Evolutionary conservation across 2,329 filamentous ascomycete species (phyloP).

Genomic region (Fusarium denticulatum): DNA sequence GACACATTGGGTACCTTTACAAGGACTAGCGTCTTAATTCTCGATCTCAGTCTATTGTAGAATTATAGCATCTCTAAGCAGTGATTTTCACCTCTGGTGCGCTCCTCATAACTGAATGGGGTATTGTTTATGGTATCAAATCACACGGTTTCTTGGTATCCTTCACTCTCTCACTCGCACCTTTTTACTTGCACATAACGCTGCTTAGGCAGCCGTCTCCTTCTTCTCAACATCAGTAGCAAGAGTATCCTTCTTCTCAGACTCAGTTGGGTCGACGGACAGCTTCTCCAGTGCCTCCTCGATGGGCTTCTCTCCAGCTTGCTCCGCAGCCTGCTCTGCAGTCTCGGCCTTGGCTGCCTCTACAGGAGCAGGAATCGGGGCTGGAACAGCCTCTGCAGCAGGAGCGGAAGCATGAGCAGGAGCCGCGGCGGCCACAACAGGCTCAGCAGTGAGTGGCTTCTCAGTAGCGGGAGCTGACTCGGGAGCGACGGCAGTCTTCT

Average conservation of each 20-base stretch:
- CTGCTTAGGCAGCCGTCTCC: slow-evolving; percentile 3
- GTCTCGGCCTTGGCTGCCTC: slow-evolving; percentile 33
- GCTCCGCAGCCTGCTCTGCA: slow-evolving; percentile 22
- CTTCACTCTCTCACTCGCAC: neutral
- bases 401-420: neutral
- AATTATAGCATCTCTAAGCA: slow-evolving; percentile 19
- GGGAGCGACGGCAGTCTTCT: neutral
- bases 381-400: neutral
- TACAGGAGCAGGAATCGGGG: slow-evolving; percentile 20
- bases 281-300: slow-evolving; percentile 31
- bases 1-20: neutral
- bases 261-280: slow-evolving; percentile 14
- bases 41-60: slow-evolving; percentile 15
- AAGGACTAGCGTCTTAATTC: neutral
- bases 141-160: slow-evolving; percentile 20
- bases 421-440: neutral
- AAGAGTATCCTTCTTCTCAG: slow-evolving; percentile 10
- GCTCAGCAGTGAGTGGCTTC: neutral
- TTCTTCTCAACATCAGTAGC: slow-evolving; percentile 19
- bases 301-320: slow-evolving; percentile 30
- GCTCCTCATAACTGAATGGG: slow-evolving; percentile 20
- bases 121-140: slow-evolving; percentile 31
- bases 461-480: slow-evolving; percentile 1
- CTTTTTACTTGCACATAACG: neutral
- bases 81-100: neutral